These are phyloP conservation scores for Alternaria ethzedia DNA, from an alignment of 2,329 filamentous ascomycete species.

Conservation along the genomic window DNA sequence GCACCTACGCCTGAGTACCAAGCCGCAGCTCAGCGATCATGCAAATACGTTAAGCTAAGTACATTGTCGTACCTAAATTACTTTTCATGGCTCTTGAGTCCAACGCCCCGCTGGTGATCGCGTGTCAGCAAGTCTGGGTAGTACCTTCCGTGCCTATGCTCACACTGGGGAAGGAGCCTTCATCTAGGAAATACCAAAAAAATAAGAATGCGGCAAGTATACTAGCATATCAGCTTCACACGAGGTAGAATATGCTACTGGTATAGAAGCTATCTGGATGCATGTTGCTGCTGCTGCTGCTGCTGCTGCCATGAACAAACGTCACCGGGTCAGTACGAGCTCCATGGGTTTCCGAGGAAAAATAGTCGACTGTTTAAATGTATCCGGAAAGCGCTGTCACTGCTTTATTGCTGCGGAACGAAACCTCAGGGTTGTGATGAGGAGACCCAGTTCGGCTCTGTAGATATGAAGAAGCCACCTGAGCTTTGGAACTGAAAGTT, in stretches of 20 bases:
- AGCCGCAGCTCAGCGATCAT: background rate
- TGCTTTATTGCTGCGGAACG: background rate
- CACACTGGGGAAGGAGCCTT: background rate
- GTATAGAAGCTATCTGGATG: background rate
- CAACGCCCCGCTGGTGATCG: background rate
- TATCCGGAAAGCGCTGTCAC: background rate
- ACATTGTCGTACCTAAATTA: background rate
- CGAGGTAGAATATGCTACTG: background rate
- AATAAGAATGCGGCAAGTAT: background rate
- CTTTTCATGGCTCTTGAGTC: background rate
- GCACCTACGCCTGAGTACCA: background rate
- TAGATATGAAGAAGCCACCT: background rate
- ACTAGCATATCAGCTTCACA: background rate
- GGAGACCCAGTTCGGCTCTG: background rate
- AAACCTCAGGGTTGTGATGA: background rate
- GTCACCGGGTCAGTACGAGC: background rate
- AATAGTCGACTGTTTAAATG: background rate
- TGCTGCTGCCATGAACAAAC: background rate
- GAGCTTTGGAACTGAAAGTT: background rate
- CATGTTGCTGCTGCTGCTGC: background rate
- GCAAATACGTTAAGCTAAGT: background rate
- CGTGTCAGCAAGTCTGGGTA: background rate
- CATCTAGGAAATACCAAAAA: background rate
- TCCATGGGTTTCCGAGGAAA: background rate
- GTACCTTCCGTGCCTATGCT: background rate